These are phyloP conservation scores for Rhizoclosmatium sp. DNA, from an alignment of 192 early-diverging fungal genomes.

Conservation along the genomic window DNA sequence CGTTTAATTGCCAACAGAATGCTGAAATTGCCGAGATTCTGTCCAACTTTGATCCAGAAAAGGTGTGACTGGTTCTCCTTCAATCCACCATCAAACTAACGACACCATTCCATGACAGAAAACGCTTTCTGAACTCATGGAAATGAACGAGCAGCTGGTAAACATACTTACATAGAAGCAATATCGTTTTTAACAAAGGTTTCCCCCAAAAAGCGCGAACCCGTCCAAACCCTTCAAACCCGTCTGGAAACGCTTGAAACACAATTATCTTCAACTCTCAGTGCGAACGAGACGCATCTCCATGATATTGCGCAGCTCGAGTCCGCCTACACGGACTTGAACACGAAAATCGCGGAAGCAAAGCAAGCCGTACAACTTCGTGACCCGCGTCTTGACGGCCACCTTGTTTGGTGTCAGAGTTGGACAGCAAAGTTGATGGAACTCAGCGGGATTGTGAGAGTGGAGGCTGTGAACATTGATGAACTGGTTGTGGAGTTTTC, in stretches of 20 bases:
- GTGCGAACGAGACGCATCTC: background rate
- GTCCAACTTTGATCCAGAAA: slow-evolving; percentile 18
- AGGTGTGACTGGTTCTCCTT: background rate
- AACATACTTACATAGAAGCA: background rate
- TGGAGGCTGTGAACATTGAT: slow-evolving; percentile 6
- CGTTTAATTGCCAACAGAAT: background rate
- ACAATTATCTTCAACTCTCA: background rate
- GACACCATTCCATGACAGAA: slow-evolving; percentile 7
- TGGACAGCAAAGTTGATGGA: slow-evolving; percentile 37
- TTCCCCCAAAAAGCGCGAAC: background rate
- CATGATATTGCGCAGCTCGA: background rate
- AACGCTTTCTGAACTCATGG: slow-evolving; percentile 16
- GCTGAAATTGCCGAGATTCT: slow-evolving; percentile 14
- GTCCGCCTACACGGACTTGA: background rate
- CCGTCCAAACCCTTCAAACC: background rate
- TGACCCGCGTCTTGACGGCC: slow-evolving; percentile 26
- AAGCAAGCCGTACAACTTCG: slow-evolving; percentile 6
- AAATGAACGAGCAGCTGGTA: slow-evolving; percentile 25
- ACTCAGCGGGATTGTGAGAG: slow-evolving; percentile 11
- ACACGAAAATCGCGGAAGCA: slow-evolving; percentile 26
- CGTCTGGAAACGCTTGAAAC: background rate
- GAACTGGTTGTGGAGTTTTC: background rate
- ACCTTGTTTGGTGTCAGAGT: slow-evolving; percentile 39
- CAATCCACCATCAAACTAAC: background rate
- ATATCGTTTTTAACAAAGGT: background rate